Base-by-base conservation (phyloP, 2,329 filamentous ascomycete genomes). In the Epichloe sibirici region DNA sequence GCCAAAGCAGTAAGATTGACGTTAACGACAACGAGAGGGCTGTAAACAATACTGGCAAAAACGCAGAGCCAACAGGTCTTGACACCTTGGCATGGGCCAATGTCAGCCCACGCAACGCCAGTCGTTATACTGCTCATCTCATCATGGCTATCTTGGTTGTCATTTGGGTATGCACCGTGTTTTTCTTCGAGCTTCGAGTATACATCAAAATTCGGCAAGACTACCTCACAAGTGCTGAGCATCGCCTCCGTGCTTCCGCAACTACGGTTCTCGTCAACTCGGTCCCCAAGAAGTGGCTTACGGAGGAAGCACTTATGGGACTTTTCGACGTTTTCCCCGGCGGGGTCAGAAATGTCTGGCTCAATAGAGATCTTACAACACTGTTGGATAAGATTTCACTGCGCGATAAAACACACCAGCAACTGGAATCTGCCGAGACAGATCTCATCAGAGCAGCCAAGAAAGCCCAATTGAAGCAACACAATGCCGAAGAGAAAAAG, bases 241-340 rank as follows among this genome's bases (percentile, higher is more conserved):
- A 98, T 68, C 87, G 93, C 21, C 78, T 98, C 17, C 82, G 88
- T 45, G 93, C 93, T 17, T 97, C 91, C 15, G 91, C 93, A 2
- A 98, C 91, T 5, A 98, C 93, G 0, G 91, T 98, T 46, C 76
- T 98, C 5, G 90, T 98, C 50, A 93, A 85, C 57, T 86, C 85
- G 11, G 95, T 98, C 49, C 93, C 93, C 1, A 74, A 79, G 42
- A 95, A 94, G 63, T 98, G 93, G 93, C 80, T 95, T 7, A 89
- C 80, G 2, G 79, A 88, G 48, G 83, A 95, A 45, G 88, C 88
- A 0, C 76, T 98, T 4, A 78, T 82, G 53, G 86, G 85, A 0
- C 74, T 98, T 0, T 98, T 94, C 62, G 93, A 98, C 65, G 90
- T 97, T 1, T 97, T 96, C 60, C 93, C 93, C 0, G 93, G 93